Percentiles rank a stretch among this genome's conserved stretches.
These are phyloP conservation scores for Erodium trifolium DNA, from an alignment of 441 rosid genomes.

Conservation along the genomic window DNA sequence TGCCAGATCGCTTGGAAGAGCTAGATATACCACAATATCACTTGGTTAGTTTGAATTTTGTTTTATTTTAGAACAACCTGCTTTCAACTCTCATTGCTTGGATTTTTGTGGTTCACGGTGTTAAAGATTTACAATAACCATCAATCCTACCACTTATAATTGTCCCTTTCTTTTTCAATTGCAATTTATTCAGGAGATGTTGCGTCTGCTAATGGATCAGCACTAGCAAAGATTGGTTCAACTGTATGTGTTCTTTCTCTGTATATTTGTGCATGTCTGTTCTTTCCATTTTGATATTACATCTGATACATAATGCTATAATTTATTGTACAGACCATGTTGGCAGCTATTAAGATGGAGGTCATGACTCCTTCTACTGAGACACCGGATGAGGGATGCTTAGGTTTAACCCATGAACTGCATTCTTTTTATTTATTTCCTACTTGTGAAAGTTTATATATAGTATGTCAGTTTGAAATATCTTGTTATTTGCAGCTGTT, in stretches of 20 bases:
- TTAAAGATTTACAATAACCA: not conserved
- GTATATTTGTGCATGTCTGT: not conserved
- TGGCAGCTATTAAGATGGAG: slow-evolving; percentile 89
- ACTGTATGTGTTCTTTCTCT: slow-evolving; percentile 39
- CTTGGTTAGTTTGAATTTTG: slow-evolving; percentile 40
- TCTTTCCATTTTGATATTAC: not conserved
- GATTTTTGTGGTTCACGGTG: not conserved
- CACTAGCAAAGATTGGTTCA: slow-evolving; percentile 82
- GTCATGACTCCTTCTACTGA: slow-evolving; percentile 79
- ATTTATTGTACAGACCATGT: slow-evolving; percentile 49
- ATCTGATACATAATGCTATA: not conserved
- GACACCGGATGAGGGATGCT: slow-evolving; percentile 68
- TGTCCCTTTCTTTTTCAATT: not conserved
- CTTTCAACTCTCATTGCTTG: not conserved
- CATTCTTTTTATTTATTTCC: not conserved
- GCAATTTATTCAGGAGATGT: slow-evolving; percentile 52
- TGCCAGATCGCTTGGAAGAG: slow-evolving; percentile 57
- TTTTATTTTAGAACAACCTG: not conserved
- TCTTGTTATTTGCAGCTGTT: slow-evolving; percentile 46
- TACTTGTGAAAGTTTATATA: slow-evolving; percentile 1
- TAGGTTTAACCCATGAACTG: slow-evolving; percentile 43
- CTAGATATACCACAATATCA: slow-evolving; percentile 74
- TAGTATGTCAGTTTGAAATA: slow-evolving; percentile 9
- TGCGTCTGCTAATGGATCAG: slow-evolving; percentile 83
- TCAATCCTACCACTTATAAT: not conserved